Evolutionary conservation across 2,329 filamentous ascomycete species (phyloP), one percentile per base, ranked within the genome.

Genomic region (Lasiodiplodia citricola): DNA sequence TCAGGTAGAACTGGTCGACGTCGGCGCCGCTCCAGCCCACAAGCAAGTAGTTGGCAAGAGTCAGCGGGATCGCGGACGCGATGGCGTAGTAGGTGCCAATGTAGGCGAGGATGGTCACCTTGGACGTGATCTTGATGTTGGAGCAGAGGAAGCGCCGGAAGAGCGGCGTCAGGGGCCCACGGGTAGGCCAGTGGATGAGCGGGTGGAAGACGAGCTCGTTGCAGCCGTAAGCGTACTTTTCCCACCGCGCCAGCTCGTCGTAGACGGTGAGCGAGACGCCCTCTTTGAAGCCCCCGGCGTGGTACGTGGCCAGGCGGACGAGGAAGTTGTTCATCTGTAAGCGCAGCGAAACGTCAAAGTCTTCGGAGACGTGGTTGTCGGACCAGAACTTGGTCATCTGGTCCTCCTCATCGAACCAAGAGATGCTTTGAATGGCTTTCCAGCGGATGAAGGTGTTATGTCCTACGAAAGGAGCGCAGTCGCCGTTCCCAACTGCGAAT

Each of bases 381-480:
- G 70, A 71, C 71, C 71, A 72, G 63, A 57, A 72, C 18, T 67
- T 67, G 13, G 38, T 37, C 44, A 57, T 44, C 10, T 58, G 41
- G 23, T 63, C 63, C 14, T 70, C 70, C 28, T 66, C 58, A 5
- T 71, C 56, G n/a, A 44, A 28, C 54, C 38, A 68, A 4, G 56
- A 63, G 50, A 70, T 65, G 54, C 50, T 55, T 18, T 70, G 68
- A 28, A 70, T 69, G n/a, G 68, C 68, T n/a, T 70, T 60, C 70
- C 70, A 71, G 14, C 70, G 60, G 28, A 71, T 52, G 60, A 71
- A 70, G 31, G 70, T 63, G 57, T 71, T 71, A 41, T 71, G 70
- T 2, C 71, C 71, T 18, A 72, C 71, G n/a, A 72, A 72, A 13
- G 71, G 71, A n/a, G 71, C 70, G 41, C 67, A 66, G 23, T 72